A percentile compares a stretch with the other conserved stretches of the same genome.
Conservation (phyloP, 495 filamentous ascomycete genomes). For the Ascobolus immersus region DNA sequence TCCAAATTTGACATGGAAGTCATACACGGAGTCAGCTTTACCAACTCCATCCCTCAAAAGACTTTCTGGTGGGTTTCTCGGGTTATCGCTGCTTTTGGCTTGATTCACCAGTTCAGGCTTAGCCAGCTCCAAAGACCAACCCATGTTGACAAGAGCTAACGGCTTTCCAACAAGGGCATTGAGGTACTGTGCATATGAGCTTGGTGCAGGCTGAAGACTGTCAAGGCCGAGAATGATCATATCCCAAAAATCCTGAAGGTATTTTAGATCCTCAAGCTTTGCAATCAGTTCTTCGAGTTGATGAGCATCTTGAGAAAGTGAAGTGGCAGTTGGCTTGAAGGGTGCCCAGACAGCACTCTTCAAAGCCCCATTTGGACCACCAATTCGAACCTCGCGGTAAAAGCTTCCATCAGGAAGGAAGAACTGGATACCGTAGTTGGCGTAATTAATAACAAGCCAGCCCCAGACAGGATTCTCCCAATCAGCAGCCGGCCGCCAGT, state of each 20-base stretch:
- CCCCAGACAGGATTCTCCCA: constrained; percentile 30
- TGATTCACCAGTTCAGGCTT: constrained; percentile 9
- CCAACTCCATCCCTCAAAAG: constrained; percentile 7
- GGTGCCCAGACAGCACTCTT: constrained; percentile 17
- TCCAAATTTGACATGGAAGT: constrained; percentile 22
- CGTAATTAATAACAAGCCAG: constrained; percentile 29
- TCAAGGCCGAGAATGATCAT: constrained; percentile 17
- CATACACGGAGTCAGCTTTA: constrained; percentile 3
- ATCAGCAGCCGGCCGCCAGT: constrained; percentile 16
- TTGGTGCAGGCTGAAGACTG: constrained; percentile 13
- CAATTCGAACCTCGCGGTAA: constrained; percentile 24
- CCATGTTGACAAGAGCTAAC: constrained; percentile 24
- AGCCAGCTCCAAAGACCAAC: constrained; percentile 23
- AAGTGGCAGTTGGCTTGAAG: constrained; percentile 6
- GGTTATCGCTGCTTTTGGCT: constrained; percentile 2
- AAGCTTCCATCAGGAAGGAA: constrained; percentile 26
- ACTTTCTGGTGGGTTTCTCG: not conserved
- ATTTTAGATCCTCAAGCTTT: constrained; percentile 11
- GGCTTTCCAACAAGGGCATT: constrained; percentile 22
- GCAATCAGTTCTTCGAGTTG: constrained; percentile 19
- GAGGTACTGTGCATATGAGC: constrained; percentile 18
- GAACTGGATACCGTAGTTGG: constrained; percentile 24
- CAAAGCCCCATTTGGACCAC: constrained; percentile 9
- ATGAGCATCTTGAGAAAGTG: constrained; percentile 1
- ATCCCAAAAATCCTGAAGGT: constrained; percentile 18